These are phyloP conservation scores for Tetracladium marchalianum DNA, from an alignment of 495 filamentous ascomycete genomes.

Conservation along the genomic window DNA sequence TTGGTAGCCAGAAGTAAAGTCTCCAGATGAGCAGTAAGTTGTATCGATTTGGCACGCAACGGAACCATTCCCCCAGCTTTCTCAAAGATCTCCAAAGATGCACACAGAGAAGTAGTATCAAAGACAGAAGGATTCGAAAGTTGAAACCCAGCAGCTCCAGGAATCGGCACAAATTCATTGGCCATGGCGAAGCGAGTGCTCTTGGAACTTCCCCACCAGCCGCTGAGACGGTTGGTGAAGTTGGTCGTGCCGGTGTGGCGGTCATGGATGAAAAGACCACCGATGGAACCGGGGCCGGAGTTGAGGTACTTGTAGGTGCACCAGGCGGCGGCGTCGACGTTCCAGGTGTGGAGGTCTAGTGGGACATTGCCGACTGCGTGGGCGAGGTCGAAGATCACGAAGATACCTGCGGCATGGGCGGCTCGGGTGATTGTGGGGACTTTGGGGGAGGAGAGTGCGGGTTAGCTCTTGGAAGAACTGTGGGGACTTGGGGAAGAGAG, in stretches of 20 bases:
- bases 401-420: slow-evolving; percentile 65
- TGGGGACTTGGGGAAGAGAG: too few relatives aligned
- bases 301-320: slow-evolving; percentile 98
- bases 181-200: slow-evolving; percentile 68
- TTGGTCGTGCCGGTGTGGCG: slow-evolving; percentile 41
- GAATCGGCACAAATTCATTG: slow-evolving; percentile 64
- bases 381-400: slow-evolving; percentile 90
- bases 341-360: slow-evolving; percentile 78
- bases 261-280: slow-evolving; percentile 78
- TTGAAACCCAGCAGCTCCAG: slow-evolving; percentile 61
- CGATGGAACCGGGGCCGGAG: slow-evolving; percentile 79
- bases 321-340: slow-evolving; percentile 95
- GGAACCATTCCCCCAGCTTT: slow-evolving; percentile 57
- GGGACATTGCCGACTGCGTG: slow-evolving; percentile 91
- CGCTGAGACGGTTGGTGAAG: slow-evolving; percentile 39
- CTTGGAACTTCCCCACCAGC: slow-evolving; percentile 88
- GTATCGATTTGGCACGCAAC: slow-evolving; percentile 64
- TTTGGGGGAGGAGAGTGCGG: slow-evolving; percentile 18
- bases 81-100: slow-evolving; percentile 71
- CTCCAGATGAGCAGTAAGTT: slow-evolving; percentile 74
- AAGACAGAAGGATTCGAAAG: slow-evolving; percentile 58
- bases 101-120: slow-evolving; percentile 59
- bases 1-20: slow-evolving; percentile 43
- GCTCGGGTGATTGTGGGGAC: slow-evolving; percentile 69
- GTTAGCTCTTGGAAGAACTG: too few relatives aligned